These are phyloP conservation scores for Gyromitra esculenta DNA, from an alignment of 2,329 filamentous ascomycete genomes.

Conservation along the genomic window DNA sequence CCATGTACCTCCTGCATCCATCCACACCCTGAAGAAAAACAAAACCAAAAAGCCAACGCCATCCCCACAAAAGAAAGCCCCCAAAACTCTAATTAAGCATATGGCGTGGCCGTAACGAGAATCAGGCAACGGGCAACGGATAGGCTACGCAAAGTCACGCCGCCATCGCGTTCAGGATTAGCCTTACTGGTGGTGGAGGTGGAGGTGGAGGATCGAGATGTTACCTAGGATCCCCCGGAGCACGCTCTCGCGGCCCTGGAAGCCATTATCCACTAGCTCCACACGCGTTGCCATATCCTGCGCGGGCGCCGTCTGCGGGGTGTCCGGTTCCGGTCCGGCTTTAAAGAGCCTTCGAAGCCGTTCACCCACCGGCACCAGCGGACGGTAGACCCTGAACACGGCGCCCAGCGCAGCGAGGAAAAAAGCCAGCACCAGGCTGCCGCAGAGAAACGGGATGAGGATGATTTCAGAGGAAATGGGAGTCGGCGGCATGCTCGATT, in stretches of 20 bases:
- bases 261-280: neutral
- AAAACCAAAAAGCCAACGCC: neutral
- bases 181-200: neutral
- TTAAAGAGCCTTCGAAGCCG: slow-evolving; percentile 6
- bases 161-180: neutral
- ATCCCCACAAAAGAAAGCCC: neutral
- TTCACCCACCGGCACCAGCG: neutral
- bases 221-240: neutral
- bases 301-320: neutral
- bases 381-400: slow-evolving; percentile 28
- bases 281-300: neutral
- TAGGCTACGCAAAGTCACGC: neutral
- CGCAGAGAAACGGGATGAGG: slow-evolving; percentile 42
- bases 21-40: neutral
- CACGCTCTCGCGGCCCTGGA: neutral
- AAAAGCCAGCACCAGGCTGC: slow-evolving; percentile 28
- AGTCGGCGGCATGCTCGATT: slow-evolving; percentile 24
- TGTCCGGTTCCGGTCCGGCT: neutral
- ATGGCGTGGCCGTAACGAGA: neutral
- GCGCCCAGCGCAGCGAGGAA: slow-evolving; percentile 21
- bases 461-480: slow-evolving; percentile 34
- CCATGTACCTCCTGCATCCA: neutral
- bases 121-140: neutral
- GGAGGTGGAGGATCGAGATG: neutral
- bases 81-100: neutral